Evolutionary conservation across 495 filamentous ascomycete genomes (phyloP).

Genomic region (Rostrohypoxylon terebratum): DNA sequence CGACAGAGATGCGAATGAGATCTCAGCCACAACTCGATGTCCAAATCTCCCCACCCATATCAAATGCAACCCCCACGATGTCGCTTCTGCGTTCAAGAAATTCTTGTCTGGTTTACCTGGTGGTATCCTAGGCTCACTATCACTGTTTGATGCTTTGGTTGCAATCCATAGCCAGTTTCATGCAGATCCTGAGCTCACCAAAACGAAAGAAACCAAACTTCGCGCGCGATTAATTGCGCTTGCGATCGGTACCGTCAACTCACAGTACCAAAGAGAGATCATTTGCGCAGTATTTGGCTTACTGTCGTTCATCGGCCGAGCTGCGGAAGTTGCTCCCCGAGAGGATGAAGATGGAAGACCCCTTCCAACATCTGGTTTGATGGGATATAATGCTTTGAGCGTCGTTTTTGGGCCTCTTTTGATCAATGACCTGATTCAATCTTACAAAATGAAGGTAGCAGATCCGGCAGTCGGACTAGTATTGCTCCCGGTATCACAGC

Average conservation of each 20-base stretch:
- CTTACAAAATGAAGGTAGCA: conserved; percentile 55
- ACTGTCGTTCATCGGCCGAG: conserved; percentile 65
- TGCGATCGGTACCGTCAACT: conserved; percentile 66
- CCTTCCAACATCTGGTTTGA: conserved; percentile 61
- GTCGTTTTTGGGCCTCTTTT: conserved; percentile 75
- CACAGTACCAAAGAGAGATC: conserved; percentile 69
- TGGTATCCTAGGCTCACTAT: conserved; percentile 76
- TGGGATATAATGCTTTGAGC: conserved; percentile 72
- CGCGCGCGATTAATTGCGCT: conserved; percentile 73
- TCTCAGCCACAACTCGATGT: conserved; percentile 65
- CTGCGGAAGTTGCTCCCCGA: conserved; percentile 61
- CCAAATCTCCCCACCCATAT: conserved; percentile 68
- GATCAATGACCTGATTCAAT: conserved; percentile 65
- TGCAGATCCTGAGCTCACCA: conserved; percentile 60
- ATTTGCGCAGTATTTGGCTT: conserved; percentile 76
- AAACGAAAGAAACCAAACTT: conserved; percentile 64
- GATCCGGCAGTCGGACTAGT: conserved; percentile 53
- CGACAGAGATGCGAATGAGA: conserved; percentile 59
- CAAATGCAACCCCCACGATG: conserved; percentile 69
- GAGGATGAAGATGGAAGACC: conserved; percentile 62
- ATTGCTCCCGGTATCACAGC: conserved; percentile 51
- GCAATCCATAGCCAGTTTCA: conserved; percentile 69
- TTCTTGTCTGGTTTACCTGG: conserved; percentile 77
- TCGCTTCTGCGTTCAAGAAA: conserved; percentile 78
- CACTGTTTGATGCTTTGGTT: conserved; percentile 73